Percentiles rank a stretch among this genome's conserved stretches.
Evolutionary conservation across 192 early-diverging fungal genomes (phyloP).

Genomic region (Umbelopsis vinacea): DNA sequence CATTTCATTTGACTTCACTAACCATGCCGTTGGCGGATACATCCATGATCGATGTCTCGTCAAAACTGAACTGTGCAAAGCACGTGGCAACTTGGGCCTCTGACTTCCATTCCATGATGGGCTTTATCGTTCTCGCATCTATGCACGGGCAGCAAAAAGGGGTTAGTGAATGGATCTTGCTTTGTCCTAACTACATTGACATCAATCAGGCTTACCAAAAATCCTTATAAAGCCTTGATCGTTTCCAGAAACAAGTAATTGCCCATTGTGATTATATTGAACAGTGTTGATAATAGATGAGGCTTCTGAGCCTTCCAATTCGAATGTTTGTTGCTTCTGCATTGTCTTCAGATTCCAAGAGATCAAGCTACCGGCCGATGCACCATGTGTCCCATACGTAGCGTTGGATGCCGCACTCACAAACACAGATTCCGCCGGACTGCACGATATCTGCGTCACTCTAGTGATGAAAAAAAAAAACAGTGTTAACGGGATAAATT

Average conservation of each 20-base stretch:
- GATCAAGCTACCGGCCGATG: slow-evolving; percentile 42
- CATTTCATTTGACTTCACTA: slow-evolving; percentile 2
- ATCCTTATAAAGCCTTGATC: slow-evolving; percentile 53
- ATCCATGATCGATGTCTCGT: slow-evolving; percentile 61
- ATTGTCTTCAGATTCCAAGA: slow-evolving; percentile 62
- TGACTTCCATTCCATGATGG: slow-evolving; percentile 61
- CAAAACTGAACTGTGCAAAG: slow-evolving; percentile 65
- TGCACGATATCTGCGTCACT: slow-evolving; percentile 53
- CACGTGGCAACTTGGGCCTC: slow-evolving; percentile 38
- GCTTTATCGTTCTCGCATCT: slow-evolving; percentile 57
- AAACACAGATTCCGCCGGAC: slow-evolving; percentile 58
- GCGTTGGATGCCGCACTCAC: slow-evolving; percentile 49
- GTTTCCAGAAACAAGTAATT: slow-evolving; percentile 61
- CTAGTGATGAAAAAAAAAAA: no score
- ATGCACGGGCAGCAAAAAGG: slow-evolving; percentile 5
- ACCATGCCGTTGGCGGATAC: slow-evolving; percentile 47
- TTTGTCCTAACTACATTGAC: background rate
- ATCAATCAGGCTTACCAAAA: slow-evolving; percentile 50
- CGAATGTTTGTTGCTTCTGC: slow-evolving; percentile 43
- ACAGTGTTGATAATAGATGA: slow-evolving; percentile 53
- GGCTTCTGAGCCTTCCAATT: slow-evolving; percentile 31
- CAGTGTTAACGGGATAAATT: no score
- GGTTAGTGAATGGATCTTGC: background rate
- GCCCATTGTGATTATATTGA: slow-evolving; percentile 67
- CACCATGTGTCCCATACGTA: background rate